Evolutionary conservation across 1,284 basidiomycete genomes (phyloP).

Genomic region (Puccinia novopanici): DNA sequence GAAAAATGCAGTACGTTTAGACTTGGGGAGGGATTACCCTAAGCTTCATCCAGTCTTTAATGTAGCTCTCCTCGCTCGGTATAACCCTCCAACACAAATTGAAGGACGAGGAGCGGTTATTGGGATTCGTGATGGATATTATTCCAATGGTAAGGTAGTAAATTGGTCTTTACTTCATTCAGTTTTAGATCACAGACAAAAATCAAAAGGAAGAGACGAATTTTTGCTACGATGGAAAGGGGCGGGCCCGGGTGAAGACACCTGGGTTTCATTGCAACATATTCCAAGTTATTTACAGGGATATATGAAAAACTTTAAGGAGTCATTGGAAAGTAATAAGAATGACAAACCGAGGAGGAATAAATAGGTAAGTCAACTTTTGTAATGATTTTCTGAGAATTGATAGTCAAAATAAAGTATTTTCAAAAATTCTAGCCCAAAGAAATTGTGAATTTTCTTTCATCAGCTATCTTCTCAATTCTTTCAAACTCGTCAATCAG

Average conservation of each 20-base stretch:
- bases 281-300: not conserved
- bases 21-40: constrained; percentile 5
- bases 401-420: too few relatives aligned
- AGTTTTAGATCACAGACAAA: not conserved
- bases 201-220: not conserved
- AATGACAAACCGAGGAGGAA: too few relatives aligned
- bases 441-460: too few relatives aligned
- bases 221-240: not conserved
- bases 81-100: not conserved
- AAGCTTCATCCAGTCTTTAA: constrained; percentile 13
- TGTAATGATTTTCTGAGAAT: too few relatives aligned
- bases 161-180: not conserved
- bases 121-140: not conserved
- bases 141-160: not conserved
- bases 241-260: not conserved
- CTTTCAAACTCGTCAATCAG: too few relatives aligned
- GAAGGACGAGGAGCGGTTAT: not conserved
- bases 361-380: too few relatives aligned
- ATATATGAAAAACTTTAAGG: too few relatives aligned
- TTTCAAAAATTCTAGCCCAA: too few relatives aligned
- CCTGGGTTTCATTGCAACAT: not conserved
- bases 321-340: too few relatives aligned
- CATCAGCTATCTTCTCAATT: too few relatives aligned
- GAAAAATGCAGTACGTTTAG: not conserved
- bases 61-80: not conserved